A percentile compares a stretch with the other conserved stretches of the same genome.
Conservation (phyloP, 768 basidiomycete species). For the Boletus rex-veris region DNA sequence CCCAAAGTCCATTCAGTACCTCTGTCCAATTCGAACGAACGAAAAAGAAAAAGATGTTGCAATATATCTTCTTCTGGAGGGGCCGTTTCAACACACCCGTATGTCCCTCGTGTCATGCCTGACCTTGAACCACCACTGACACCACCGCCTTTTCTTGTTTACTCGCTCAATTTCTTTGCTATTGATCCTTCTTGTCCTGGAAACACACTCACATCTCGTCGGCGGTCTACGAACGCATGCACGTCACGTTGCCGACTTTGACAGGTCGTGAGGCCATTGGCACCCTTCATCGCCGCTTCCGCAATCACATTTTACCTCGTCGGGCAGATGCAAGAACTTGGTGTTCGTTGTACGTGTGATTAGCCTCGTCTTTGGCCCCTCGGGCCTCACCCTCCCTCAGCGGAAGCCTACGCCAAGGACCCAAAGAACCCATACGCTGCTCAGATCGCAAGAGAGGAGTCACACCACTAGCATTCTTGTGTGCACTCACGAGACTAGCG, state of each 20-base stretch:
- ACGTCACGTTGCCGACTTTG: not conserved
- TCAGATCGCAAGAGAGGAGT: conserved; percentile 66
- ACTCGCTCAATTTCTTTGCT: too few relatives aligned
- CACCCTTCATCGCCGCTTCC: conserved; percentile 75
- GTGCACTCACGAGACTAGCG: not conserved
- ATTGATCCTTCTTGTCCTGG: too few relatives aligned
- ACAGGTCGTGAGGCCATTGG: conserved; percentile 70
- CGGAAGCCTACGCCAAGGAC: conserved; percentile 66
- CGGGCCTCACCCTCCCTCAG: conserved; percentile 33
- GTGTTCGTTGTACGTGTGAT: conserved; percentile 61
- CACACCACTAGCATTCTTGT: conserved; percentile 33
- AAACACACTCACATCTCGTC: too few relatives aligned
- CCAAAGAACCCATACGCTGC: conserved; percentile 81
- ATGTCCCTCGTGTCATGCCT: conserved; percentile 3
- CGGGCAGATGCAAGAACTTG: conserved; percentile 61
- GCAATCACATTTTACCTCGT: conserved; percentile 65
- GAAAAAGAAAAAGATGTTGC: conserved; percentile 16
- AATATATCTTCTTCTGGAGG: conserved; percentile 26
- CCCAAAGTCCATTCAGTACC: not conserved
- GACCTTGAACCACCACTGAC: not conserved
- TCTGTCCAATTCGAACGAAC: not conserved
- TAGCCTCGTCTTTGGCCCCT: not conserved
- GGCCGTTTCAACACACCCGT: conserved; percentile 29
- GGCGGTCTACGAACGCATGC: too few relatives aligned
- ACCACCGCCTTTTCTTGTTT: not conserved